Evolutionary conservation across 148 eudicot genomes (phyloP), one percentile per base, ranked within the genome.

Genomic region (Polygonum aviculare): DNA sequence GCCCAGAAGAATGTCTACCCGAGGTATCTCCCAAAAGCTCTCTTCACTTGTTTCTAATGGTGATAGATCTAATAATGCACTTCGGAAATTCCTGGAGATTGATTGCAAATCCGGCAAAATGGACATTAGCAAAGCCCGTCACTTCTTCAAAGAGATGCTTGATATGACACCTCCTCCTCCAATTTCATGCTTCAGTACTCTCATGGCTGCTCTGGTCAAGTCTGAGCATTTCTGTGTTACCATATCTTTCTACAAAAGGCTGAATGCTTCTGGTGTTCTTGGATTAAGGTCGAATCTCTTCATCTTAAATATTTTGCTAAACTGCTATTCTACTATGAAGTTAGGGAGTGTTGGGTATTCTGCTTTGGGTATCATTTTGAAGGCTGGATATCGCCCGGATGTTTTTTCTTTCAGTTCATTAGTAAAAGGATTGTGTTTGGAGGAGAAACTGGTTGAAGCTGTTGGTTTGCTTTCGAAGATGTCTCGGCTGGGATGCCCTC

Each of bases 111-210:
- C 63, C 3, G n/a, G 51, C 7, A 38, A 15, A 18, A 26, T 77
- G 54, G 51, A 63, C 41, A 44, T n/a, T 8, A 72, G 1, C 19
- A 45, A 76, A 39, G 77, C 82, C 6, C 51, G 36, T 7, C 12
- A 19, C 31, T 33, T 40, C n/a, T 82, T 82, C 33, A 18, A 82
- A 3, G 10, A 70, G n/a, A 79, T 82, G 85, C 47, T 79, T 26
- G 69, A 44, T 5, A 33, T 71, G 74, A 71, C 55, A 31, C 78
- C 31, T 26, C 31, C 31, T 26, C 31, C 31, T 26, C 31, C 31
- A 26, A 26, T 26, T 26, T 26, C 31, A 26, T 26, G 31, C 31
- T 26, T 26, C 31, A 26, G 31, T 26, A 26, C 31, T 0, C 31
- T 26, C 31, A 0, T 26, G 31, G 31, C 31, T 26, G 31, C 31